Percentiles rank a stretch among this genome's conserved stretches.
Evolutionary conservation across 495 filamentous ascomycete genomes (phyloP).

Genomic region (Talaromyces liani): DNA sequence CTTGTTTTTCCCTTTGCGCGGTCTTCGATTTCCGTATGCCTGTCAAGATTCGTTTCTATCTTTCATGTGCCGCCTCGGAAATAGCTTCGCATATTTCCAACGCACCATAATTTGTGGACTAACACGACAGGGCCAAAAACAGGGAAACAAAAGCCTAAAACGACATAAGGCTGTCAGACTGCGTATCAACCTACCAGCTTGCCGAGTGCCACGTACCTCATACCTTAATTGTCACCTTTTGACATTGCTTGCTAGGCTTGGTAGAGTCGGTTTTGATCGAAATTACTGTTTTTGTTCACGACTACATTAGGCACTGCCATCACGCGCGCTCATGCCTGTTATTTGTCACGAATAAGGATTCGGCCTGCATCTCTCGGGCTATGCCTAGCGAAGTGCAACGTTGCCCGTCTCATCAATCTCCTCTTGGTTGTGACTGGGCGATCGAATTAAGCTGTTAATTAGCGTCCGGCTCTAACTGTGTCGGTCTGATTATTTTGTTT

Average conservation of each 20-base stretch:
- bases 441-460: neutral
- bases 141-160: neutral
- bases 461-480: constrained; percentile 1
- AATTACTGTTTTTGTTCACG: neutral
- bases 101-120: neutral
- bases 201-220: neutral
- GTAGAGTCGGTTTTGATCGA: neutral
- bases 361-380: neutral
- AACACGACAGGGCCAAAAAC: neutral
- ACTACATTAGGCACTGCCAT: neutral
- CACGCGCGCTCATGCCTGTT: neutral
- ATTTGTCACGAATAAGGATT: neutral
- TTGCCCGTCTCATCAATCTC: neutral
- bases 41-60: neutral
- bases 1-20: neutral
- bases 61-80: neutral
- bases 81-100: neutral
- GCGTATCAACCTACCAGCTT: neutral
- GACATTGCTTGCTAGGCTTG: neutral
- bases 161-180: neutral
- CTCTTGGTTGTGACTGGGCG: neutral
- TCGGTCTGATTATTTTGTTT: neutral
- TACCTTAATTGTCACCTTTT: neutral
- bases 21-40: neutral
- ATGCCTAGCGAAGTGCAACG: neutral